Base-by-base conservation (phyloP, 2,329 filamentous ascomycete genomes). In the Pyrenochaeta sp. region DNA sequence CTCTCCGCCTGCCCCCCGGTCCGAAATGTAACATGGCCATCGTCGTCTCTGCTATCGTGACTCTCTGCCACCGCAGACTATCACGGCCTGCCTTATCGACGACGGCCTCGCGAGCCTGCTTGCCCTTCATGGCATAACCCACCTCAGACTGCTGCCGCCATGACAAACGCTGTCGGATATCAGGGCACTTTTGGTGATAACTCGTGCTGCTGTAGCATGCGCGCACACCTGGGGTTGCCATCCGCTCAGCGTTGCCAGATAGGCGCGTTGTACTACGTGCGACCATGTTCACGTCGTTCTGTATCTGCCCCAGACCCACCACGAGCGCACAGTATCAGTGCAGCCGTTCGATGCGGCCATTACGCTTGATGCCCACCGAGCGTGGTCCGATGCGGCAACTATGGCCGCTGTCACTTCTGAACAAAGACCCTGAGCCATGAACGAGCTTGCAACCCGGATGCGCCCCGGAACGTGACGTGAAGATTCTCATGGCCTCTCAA, bases 221-320 rank as follows among this genome's bases (percentile, higher is more conserved):
- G 49, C 54, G 44, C 43, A 39, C 30, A 39, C 44, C 26, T 31
- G 26, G 42, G 29, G 28, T 24, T 23, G 14, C 32, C 35, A 28
- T 36, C 35, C 48, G 22, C 41, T 48, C 48, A 43, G 31, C 36
- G 29, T 51, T 35, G 21, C 32, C 34, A 57, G 57, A 65, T 61
- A 58, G 54, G 51, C 57, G 53, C 47, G 58, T 63, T 61, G 65
- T 65, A 64, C 50, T n/a, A n/a, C n/a, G n/a, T n/a, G n/a, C n/a
- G 17, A 63, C 65, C 52, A 65, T 41, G 56, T 58, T 62, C 55
- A 61, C 63, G 40, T 54, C 35, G 41, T 35, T 41, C 41, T n/a
- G 47, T 58, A 39, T 55, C n/a, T n/a, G n/a, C n/a, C n/a, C n/a
- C n/a, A n/a, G 53, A 59, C 58, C 53, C 45, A 41, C 37, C 41